These are phyloP conservation scores for Dictyostelium firmibasis DNA, from an alignment of 78 protist species.

Conservation along the genomic window DNA sequence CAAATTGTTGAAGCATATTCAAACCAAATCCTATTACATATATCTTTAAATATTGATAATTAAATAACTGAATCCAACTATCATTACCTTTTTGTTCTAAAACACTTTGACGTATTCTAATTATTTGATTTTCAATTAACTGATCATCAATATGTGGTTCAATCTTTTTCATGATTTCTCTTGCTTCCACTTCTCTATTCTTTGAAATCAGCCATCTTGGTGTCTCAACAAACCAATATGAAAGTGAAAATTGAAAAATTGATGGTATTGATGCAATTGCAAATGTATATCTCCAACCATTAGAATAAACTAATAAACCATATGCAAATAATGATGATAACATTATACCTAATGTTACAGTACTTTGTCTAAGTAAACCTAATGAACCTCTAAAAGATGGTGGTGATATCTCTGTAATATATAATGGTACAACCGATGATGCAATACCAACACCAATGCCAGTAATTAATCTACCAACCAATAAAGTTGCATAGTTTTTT, in stretches of 20 bases:
- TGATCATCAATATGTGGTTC: neutral
- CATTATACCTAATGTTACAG: conserved; percentile 69
- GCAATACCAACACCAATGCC: conserved; percentile 65
- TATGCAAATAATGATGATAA: conserved; percentile 45
- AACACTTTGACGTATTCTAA: neutral
- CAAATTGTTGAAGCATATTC: conserved; percentile 73
- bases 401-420: conserved; percentile 56
- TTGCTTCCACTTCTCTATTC: conserved; percentile 12
- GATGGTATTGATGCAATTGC: conserved; percentile 30
- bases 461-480: conserved; percentile 42
- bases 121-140: neutral
- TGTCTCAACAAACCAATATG: conserved; percentile 56
- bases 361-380: conserved; percentile 62
- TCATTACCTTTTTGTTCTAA: conserved; percentile 35
- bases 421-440: conserved; percentile 45
- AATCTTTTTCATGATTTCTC: neutral
- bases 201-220: conserved; percentile 72
- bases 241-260: neutral
- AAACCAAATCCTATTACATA: conserved; percentile 63
- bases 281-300: conserved; percentile 68
- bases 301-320: conserved; percentile 13
- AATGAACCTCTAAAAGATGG: conserved; percentile 28
- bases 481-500: conserved; percentile 18
- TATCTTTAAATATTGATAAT: conserved; percentile 12
- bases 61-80: conserved; percentile 41